These are phyloP conservation scores for Tephrocybe sp. DNA, from an alignment of 768 basidiomycete genomes.

Conservation along the genomic window DNA sequence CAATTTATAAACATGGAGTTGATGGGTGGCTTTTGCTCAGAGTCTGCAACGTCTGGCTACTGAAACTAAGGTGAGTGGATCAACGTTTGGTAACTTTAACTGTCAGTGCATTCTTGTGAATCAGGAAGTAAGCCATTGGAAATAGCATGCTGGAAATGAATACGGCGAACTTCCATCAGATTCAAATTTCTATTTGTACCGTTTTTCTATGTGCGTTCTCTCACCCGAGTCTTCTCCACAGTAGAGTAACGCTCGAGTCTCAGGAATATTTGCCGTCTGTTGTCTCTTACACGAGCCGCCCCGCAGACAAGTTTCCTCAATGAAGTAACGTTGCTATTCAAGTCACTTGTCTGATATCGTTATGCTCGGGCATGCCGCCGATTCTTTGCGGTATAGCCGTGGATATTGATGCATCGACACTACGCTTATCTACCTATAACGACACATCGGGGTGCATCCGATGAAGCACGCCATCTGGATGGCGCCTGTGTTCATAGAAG, in stretches of 20 bases:
- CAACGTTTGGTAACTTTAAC: too few species aligned
- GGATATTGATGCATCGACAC: not conserved
- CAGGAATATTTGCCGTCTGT: not conserved
- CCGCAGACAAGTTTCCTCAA: not conserved
- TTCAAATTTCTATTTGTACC: not conserved
- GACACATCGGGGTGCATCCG: not conserved
- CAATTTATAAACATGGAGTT: not conserved
- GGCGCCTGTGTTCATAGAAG: not conserved
- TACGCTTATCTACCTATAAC: not conserved
- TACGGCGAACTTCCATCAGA: not conserved
- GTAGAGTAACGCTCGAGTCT: not conserved
- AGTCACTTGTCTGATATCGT: not conserved
- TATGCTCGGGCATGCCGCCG: not conserved
- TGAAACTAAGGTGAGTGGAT: too few species aligned
- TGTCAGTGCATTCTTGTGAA: not conserved
- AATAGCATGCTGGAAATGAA: not conserved
- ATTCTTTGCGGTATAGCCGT: not conserved
- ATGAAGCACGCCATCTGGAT: not conserved
- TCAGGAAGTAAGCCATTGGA: not conserved
- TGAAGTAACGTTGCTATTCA: not conserved
- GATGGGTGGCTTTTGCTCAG: too few species aligned
- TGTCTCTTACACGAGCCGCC: not conserved
- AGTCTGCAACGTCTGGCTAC: too few species aligned
- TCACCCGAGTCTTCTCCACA: too few species aligned
- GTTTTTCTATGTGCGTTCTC: too few species aligned